A percentile compares a stretch with the other conserved stretches of the same genome.
phyloP scores from a whole-genome alignment of 495 filamentous ascomycete genomes.

The Parathielavia appendiculata region DNA sequence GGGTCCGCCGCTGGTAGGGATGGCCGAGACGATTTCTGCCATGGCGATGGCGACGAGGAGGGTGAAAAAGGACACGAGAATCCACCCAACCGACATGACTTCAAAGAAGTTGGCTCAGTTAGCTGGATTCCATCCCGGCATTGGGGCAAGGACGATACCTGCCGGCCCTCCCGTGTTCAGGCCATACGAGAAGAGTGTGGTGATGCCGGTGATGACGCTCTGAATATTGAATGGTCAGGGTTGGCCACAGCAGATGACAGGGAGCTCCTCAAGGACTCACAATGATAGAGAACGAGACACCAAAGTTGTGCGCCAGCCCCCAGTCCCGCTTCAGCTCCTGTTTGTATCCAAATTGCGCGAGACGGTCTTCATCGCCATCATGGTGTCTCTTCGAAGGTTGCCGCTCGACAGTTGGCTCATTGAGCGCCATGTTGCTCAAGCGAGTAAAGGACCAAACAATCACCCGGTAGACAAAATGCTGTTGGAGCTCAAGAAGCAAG shows the following conservation, averaged over 20 bases:
- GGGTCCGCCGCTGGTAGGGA: constrained; percentile 59
- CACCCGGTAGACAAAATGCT: too few relatives aligned
- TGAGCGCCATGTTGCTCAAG: background rate
- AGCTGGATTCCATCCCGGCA: background rate
- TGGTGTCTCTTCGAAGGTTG: constrained; percentile 27
- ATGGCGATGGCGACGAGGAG: constrained; percentile 51
- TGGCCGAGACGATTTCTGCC: constrained; percentile 62
- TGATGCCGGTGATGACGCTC: constrained; percentile 60
- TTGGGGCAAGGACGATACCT: constrained; percentile 31
- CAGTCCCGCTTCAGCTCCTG: constrained; percentile 58
- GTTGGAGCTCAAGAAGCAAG: too few relatives aligned
- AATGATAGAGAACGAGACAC: constrained; percentile 62
- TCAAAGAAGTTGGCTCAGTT: background rate
- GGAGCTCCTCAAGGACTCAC: constrained; percentile 38
- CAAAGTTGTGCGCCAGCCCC: constrained; percentile 59
- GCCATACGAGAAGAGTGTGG: constrained; percentile 54
- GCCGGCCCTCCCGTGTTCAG: constrained; percentile 54
- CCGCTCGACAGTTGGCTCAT: constrained; percentile 26
- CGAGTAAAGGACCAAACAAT: too few relatives aligned
- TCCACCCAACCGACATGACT: constrained; percentile 44
- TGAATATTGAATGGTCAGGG: constrained; percentile 26
- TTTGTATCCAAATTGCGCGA: constrained; percentile 59
- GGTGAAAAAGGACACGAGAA: constrained; percentile 34
- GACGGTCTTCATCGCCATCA: constrained; percentile 46
- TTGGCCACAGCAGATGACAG: too few relatives aligned